phyloP scores from a whole-genome alignment of 1,139 yeast genomes.

The Zygoascus sp. region DNA sequence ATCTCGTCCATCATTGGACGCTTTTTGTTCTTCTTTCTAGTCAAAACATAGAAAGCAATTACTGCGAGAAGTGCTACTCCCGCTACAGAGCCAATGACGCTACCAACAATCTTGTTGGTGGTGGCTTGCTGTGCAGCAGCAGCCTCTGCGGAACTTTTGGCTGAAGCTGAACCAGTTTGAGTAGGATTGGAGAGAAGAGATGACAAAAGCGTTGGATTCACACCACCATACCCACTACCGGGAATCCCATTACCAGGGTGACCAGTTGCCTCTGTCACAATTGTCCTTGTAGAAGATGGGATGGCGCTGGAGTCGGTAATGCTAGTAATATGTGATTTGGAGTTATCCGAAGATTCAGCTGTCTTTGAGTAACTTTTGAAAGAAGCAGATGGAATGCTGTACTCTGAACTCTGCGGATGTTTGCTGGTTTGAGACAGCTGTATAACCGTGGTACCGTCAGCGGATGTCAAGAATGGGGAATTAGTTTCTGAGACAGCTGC shows the following conservation, averaged over 20 bases:
- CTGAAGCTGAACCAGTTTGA: neutral
- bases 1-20: constrained; percentile 6
- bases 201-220: neutral
- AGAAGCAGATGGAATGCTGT: too few species aligned
- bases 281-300: neutral
- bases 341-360: neutral
- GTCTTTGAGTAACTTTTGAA: neutral
- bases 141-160: neutral
- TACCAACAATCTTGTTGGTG: constrained; percentile 40
- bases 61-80: constrained; percentile 34
- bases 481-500: too few species aligned
- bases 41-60: constrained; percentile 20
- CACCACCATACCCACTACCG: constrained; percentile 4
- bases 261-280: neutral
- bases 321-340: too few species aligned
- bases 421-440: too few species aligned
- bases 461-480: too few species aligned
- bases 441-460: too few species aligned
- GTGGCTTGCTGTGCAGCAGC: constrained; percentile 6
- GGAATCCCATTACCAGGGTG: constrained; percentile 3
- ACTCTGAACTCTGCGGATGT: too few species aligned
- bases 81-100: constrained; percentile 42
- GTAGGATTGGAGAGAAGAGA: neutral
- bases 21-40: constrained; percentile 10
- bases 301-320: neutral